Base-by-base conservation (phyloP, 2,329 filamentous ascomycete species). In the Talaromyces sp. region DNA sequence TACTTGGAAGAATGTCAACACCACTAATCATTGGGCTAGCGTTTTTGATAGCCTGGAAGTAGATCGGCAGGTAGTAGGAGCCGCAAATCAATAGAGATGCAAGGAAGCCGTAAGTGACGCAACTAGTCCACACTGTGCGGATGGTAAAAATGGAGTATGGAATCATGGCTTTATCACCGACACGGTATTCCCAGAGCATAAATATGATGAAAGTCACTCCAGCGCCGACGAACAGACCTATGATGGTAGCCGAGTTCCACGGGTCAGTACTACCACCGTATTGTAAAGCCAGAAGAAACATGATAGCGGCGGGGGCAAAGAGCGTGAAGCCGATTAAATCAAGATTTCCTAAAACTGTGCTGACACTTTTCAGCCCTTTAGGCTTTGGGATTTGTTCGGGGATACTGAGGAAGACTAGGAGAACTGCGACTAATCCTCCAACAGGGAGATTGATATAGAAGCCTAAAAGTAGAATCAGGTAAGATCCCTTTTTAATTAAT, bases 61-160 rank as follows among this genome's bases (percentile, higher is more conserved):
- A 83, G 39, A 84, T 79, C 9, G 81, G 80, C 0, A 83, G 71
- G 68, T 81, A 83, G 70, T 80, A 83, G 1, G 81, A 67, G 5
- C 76, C 75, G 8, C 71, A 68, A 3, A 74, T 66, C 66, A 80
- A 74, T 65, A 81, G 73, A 9, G 73, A 70, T 64, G 73, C 79
- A 11, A 75, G 57, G n/a, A 62, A 62, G 13, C 45, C 45, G 14
- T 50, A 50, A n/a, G 60, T 62, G 3, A 54, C 37, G 37, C 72
- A 76, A 37, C 74, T 71, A 19, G 71, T 69, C 39, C 67, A 74
- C 35, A 83, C 74, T 1, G 73, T 73, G n/a, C 79, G 74, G 37
- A 78, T 70, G 37, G 71, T 74, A 41, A 82, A 60, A 10, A 84
- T 72, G 0, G 77, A 72, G 5, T 69, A 64, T 22, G 73, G 66